Evolutionary conservation across 805 yeast genomes (phyloP), one percentile per base, ranked within the genome.

Genomic region (Yarrowia sp.): DNA sequence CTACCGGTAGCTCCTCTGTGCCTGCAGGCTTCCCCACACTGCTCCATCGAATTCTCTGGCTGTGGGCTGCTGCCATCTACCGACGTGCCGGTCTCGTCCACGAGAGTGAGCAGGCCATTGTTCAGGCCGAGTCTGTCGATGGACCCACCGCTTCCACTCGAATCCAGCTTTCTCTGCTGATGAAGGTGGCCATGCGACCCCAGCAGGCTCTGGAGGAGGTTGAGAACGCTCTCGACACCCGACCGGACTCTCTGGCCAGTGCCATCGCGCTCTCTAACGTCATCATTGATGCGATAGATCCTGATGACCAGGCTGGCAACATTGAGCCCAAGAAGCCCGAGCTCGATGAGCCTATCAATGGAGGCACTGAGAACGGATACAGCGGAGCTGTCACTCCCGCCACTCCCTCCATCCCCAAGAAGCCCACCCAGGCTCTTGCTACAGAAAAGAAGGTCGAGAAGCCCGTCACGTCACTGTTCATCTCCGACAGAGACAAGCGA

Each of bases 101-200:
- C 2, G 96, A 91, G 67, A 86, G 93, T 0, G 87, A 87, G 73
- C 87, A 84, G 69, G 89, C 97, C 58, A 82, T 92, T 5, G 82
- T 83, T 8, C 97, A 92, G 76, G 91, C 96, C 0, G 88, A 85
- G 69, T 77, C 81, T 1, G 80, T 83, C 2, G 78, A 74, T 65
- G 79, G 80, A 42, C 82, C 85, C 12, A 84, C 82, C 45, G 78
- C 81, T 38, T 82, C 80, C 65, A 85, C 89, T 22, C 84, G 79
- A 67, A 82, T 86, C 8, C 79, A 82, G 70, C 77, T 84, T 58
- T 89, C 88, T 1, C 77, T 81, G 53, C 76, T 85, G 69, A 79
- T 83, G 3, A 76, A 83, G 16, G 36, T 68, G 5, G 80, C 80
- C 22, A 73, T 81, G 32, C 75, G 83, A 35, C 83, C 82, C 65